Conservation (phyloP, 2,329 filamentous ascomycete genomes). For the Beauveria australis region DNA sequence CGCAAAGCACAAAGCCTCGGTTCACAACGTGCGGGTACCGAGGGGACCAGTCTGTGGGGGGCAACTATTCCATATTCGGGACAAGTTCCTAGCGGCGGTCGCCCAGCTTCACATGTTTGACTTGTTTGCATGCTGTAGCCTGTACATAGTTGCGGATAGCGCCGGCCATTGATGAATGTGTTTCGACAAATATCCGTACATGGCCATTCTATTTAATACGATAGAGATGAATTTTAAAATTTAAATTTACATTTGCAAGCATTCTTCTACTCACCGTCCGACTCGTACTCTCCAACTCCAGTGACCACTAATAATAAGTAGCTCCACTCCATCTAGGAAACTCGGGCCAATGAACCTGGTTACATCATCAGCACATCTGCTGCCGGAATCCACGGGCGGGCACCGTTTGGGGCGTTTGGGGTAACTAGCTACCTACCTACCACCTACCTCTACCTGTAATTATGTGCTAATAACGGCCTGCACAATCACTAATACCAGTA, state of each 20-base stretch:
- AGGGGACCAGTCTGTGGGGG: neutral
- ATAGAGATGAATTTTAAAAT: neutral
- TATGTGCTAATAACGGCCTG: no score
- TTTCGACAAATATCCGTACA: no score
- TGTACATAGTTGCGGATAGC: no score
- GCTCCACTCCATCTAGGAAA: neutral
- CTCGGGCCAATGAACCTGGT: neutral
- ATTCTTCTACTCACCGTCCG: no score
- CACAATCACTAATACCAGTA: no score
- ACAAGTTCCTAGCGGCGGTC: neutral
- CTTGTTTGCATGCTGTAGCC: no score
- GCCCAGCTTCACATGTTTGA: conserved; percentile 9
- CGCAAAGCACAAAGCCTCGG: neutral
- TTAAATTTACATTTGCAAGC: neutral
- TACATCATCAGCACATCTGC: conserved; percentile 1
- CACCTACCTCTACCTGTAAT: neutral
- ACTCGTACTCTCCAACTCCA: neutral
- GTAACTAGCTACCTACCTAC: neutral
- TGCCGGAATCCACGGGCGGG: neutral
- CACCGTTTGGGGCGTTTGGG: neutral
- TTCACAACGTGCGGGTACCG: neutral
- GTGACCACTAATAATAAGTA: neutral
- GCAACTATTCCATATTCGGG: neutral
- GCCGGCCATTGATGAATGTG: no score
- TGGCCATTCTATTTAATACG: neutral